phyloP scores from a whole-genome alignment of 139 green algal genomes.

The Chlorella sp. region DNA sequence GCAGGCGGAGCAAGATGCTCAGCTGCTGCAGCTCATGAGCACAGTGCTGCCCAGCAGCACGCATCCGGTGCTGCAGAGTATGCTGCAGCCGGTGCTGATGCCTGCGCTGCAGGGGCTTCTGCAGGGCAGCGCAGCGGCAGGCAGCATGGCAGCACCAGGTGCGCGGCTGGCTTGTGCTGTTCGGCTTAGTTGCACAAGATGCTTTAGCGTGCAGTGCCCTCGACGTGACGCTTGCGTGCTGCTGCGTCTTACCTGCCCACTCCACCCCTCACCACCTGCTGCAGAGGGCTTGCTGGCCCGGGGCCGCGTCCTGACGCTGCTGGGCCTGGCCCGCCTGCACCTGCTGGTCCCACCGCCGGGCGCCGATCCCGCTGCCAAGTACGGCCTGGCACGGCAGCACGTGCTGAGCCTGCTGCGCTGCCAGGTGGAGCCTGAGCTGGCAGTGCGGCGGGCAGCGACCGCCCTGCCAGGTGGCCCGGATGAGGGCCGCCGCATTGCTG shows the following conservation, averaged over 20 bases:
- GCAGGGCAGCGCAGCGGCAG: background rate
- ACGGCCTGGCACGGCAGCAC: conserved; percentile 44
- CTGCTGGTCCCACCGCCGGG: conserved; percentile 71
- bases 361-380: conserved; percentile 83
- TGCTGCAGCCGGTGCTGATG: conserved; percentile 53
- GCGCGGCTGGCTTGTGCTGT: too few species aligned
- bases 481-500: conserved; percentile 51
- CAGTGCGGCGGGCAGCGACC: conserved; percentile 30
- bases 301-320: conserved; percentile 75
- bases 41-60: conserved; percentile 1
- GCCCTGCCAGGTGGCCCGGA: conserved; percentile 64
- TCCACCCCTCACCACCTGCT: background rate
- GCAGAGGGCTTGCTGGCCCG: conserved; percentile 27
- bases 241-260: background rate
- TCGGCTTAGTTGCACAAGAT: too few species aligned
- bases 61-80: conserved; percentile 37
- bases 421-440: conserved; percentile 57
- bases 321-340: conserved; percentile 83
- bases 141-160: too few species aligned
- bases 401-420: conserved; percentile 42
- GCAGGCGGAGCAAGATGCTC: background rate
- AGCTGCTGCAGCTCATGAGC: background rate
- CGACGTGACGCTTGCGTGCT: background rate
- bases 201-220: too few species aligned
- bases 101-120: conserved; percentile 39